Base-by-base conservation (phyloP, 1,139 yeast genomes). In the Geotrichum carabidarum region DNA sequence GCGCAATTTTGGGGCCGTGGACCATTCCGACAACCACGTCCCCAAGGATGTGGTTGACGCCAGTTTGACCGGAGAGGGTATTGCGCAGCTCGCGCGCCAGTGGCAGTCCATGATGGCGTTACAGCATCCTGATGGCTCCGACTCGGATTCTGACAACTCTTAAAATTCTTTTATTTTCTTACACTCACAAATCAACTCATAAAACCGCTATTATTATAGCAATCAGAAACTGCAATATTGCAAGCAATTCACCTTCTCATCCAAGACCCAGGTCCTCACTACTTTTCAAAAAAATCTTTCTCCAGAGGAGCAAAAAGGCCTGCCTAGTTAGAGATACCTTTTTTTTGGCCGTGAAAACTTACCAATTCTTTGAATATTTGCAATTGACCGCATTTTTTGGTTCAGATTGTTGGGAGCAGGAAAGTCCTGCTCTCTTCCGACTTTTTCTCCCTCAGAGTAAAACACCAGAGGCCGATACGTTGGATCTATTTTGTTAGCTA, bases 21-120 rank as follows among this genome's bases (percentile, higher is more conserved):
- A 89, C 54, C 93, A 87, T 66, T 81, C 95, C 2, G 96, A 91
- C 65, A 89, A 85, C 66, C 91, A 86, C 64, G 96, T 93, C 1
- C 99, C 99, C 0, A 75, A 80, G 53, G 99, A 93, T 63, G 82
- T 94, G 34, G 84, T 93, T 4, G 94, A 89, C 67, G 96, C 97
- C 0, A 77, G 88, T 32, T 67, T 81, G 59, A 82, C 86, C n/a
- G 67, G 68, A 12, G 55, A 57, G n/a, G 65, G 65, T 5, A 65
- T 67, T 48, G 63, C 63, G 2, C 68, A 66, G 31, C 52, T 67
- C 27, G 64, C 65, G n/a, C 58, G 60, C 31, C 67, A 67, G 53
- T 55, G 67, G 62, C 60, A 63, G 27, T 45, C 55, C 15, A 54
- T 61, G 51, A 51, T 62, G 55, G 54, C 47, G 8, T 40, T 49